Percentiles rank a stretch among this genome's conserved stretches.
Conservation (phyloP, 2,329 filamentous ascomycete species). For the Neofusicoccum umdonicola region DNA sequence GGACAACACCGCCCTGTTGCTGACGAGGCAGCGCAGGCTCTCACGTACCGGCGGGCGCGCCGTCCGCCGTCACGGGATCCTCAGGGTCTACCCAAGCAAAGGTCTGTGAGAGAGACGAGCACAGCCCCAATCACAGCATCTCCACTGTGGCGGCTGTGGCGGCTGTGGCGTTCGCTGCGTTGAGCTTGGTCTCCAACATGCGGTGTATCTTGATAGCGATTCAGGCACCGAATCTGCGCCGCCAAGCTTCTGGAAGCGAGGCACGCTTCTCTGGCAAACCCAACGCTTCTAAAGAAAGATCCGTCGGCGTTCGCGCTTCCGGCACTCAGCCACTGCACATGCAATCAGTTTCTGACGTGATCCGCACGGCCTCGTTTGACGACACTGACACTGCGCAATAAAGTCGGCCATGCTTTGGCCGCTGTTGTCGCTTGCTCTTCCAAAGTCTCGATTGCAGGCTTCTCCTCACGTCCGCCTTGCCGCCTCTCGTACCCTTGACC, state of each 20-base stretch:
- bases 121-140: neutral
- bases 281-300: slow-evolving; percentile 10
- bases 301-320: neutral
- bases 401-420: neutral
- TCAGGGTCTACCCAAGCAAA: neutral
- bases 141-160: slow-evolving; percentile 8
- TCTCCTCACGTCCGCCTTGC: neutral
- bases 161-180: neutral
- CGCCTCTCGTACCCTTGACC: neutral
- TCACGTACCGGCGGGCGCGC: neutral
- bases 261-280: neutral
- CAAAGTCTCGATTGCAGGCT: neutral
- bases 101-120: neutral
- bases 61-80: slow-evolving; percentile 7
- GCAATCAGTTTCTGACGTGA: slow-evolving; percentile 10
- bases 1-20: slow-evolving; percentile 8
- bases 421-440: neutral
- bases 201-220: neutral
- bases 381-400: too few species aligned
- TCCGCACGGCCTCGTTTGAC: neutral
- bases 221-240: neutral
- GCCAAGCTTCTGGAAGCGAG: slow-evolving; percentile 8
- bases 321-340: neutral
- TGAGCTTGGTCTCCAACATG: neutral
- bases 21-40: neutral